Percentiles rank a stretch among this genome's conserved stretches.
These are phyloP conservation scores for Cymbopogon flexuosus DNA, from an alignment of 202 grass and related monocot species.

Conservation along the genomic window DNA sequence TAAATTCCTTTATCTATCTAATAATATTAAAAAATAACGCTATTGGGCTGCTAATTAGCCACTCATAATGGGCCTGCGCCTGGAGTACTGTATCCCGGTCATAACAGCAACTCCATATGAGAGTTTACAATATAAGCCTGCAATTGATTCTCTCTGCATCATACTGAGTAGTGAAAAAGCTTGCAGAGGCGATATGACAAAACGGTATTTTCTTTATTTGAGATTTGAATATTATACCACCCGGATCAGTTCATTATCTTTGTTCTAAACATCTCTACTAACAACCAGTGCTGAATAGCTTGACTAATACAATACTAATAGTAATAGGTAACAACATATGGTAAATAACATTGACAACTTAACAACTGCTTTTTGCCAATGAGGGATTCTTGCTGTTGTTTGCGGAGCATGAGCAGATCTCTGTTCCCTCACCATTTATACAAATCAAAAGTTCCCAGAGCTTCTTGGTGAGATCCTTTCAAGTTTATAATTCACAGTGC, in stretches of 20 bases:
- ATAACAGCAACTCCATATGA: not conserved
- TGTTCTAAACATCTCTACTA: slow-evolving; percentile 25
- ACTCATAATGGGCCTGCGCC: too few relatives aligned
- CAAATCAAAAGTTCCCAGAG: not conserved
- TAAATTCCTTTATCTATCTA: too few relatives aligned
- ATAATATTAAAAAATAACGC: too few relatives aligned
- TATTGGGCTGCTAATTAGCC: too few relatives aligned
- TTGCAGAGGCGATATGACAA: slow-evolving; percentile 11
- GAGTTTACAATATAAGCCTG: not conserved
- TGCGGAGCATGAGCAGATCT: slow-evolving; percentile 2
- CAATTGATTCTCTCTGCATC: not conserved
- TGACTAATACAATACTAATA: slow-evolving; percentile 13
- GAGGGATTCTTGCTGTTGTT: not conserved
- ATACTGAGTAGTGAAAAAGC: not conserved
- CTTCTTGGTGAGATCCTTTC: not conserved
- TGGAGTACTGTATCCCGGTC: too few relatives aligned
- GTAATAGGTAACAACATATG: not conserved
- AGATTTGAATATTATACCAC: slow-evolving; percentile 1
- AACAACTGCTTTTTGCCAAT: slow-evolving; percentile 8
- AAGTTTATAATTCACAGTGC: slow-evolving; percentile 12
- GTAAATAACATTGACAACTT: slow-evolving; percentile 25
- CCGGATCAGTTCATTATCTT: slow-evolving; percentile 30
- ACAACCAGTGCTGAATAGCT: slow-evolving; percentile 20
- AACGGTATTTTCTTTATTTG: slow-evolving; percentile 17
- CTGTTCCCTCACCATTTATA: slow-evolving; percentile 16